Evolutionary conservation across 1,284 basidiomycete species (phyloP).

Genomic region (Gymnopus androsaceus): DNA sequence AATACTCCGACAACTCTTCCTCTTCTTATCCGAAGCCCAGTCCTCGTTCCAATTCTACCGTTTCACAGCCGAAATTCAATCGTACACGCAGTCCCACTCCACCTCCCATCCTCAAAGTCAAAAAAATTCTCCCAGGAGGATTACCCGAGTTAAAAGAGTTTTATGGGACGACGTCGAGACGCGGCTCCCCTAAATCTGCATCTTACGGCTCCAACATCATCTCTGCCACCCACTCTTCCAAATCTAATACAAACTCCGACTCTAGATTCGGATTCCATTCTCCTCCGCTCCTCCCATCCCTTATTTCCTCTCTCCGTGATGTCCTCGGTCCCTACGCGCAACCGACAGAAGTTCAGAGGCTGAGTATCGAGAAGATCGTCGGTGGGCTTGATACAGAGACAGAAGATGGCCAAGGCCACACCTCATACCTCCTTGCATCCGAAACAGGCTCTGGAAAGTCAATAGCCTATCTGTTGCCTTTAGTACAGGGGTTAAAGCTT

Average conservation of each 20-base stretch:
- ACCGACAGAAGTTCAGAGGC: constrained; percentile 76
- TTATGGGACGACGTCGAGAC: background rate
- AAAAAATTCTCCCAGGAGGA: background rate
- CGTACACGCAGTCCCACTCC: too few relatives aligned
- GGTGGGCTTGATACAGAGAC: too few relatives aligned
- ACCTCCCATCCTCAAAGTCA: too few relatives aligned
- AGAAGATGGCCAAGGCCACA: constrained; percentile 13
- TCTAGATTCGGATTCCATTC: constrained; percentile 47
- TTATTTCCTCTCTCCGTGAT: constrained; percentile 56
- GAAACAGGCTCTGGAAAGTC: constrained; percentile 92
- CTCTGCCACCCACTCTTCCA: background rate
- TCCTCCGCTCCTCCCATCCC: constrained; percentile 66
- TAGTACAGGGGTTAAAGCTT: constrained; percentile 76
- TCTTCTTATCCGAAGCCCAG: too few relatives aligned
- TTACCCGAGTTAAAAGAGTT: constrained; percentile 1
- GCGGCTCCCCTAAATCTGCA: background rate
- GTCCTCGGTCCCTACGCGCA: constrained; percentile 53
- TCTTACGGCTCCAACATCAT: background rate
- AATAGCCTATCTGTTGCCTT: constrained; percentile 83
- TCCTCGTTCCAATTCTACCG: too few relatives aligned
- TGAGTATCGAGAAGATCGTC: constrained; percentile 67
- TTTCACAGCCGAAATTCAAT: too few relatives aligned
- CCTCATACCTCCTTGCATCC: constrained; percentile 67
- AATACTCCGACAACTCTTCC: too few relatives aligned
- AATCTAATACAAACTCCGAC: background rate